A percentile compares a stretch with the other conserved stretches of the same genome.
Conservation (phyloP, 2,329 filamentous ascomycete species). For the Xenoacremonium recifei region DNA sequence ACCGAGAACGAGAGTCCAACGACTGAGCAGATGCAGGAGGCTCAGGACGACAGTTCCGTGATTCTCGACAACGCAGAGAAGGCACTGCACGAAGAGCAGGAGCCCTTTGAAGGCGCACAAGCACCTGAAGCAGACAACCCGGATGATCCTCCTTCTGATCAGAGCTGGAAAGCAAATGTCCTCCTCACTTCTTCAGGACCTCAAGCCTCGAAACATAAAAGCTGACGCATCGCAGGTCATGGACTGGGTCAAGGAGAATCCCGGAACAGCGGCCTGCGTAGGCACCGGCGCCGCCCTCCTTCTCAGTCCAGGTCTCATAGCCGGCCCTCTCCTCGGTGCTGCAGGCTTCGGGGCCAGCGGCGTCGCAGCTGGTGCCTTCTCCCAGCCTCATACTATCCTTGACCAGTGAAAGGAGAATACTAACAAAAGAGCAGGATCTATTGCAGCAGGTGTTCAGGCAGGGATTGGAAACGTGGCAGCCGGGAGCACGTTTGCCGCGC, state of each 20-base stretch:
- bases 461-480: constrained; percentile 27
- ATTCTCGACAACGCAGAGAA: too few species aligned
- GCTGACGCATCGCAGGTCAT: too few species aligned
- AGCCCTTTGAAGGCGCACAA: too few species aligned
- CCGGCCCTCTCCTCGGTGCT: constrained; percentile 4
- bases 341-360: constrained; percentile 11
- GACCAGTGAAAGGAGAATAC: background rate
- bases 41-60: too few species aligned
- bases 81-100: too few species aligned
- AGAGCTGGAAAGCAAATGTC: too few species aligned
- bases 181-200: too few species aligned
- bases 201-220: too few species aligned
- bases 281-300: constrained; percentile 1
- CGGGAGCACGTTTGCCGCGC: constrained; percentile 23
- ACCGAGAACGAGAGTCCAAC: too few species aligned
- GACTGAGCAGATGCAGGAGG: too few species aligned
- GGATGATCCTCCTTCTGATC: too few species aligned
- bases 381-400: background rate
- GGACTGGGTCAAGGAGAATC: background rate
- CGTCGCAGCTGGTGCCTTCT: constrained; percentile 6
- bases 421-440: constrained; percentile 24
- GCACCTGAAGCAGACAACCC: too few species aligned
- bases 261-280: background rate
- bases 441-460: constrained; percentile 25
- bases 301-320: constrained; percentile 7